Evolutionary conservation across 2,329 filamentous ascomycete species (phyloP).

Genomic region (Talaromyces sp.): DNA sequence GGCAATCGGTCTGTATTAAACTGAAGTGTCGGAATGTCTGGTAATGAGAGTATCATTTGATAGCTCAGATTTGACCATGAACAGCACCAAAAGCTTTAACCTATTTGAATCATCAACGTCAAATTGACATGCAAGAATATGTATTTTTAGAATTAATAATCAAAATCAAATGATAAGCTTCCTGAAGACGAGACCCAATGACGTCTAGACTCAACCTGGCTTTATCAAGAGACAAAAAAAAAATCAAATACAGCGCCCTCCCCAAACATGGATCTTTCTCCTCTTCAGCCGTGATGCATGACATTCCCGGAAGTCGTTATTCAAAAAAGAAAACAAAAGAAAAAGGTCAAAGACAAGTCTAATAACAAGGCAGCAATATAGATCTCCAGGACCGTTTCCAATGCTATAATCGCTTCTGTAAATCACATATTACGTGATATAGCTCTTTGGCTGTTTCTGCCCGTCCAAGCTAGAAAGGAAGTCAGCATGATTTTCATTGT

Average conservation of each 20-base stretch:
- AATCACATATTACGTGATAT: conserved; percentile 37
- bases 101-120: not conserved
- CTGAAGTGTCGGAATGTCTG: too few species aligned
- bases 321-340: not conserved
- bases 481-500: not conserved
- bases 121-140: not conserved
- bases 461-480: conserved; percentile 30
- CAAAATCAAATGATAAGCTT: not conserved
- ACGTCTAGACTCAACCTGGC: not conserved
- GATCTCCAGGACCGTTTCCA: not conserved
- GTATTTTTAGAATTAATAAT: not conserved
- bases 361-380: not conserved
- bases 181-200: not conserved
- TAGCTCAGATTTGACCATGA: not conserved
- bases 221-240: not conserved
- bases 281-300: not conserved
- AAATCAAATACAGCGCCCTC: not conserved
- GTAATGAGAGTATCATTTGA: not conserved
- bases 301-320: not conserved
- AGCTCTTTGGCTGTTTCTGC: conserved; percentile 43
- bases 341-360: not conserved
- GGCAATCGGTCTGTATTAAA: conserved; percentile 39
- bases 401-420: conserved; percentile 26
- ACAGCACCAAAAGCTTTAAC: too few species aligned
- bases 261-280: not conserved